Evolutionary conservation across 2,329 filamentous ascomycete genomes (phyloP).

Genomic region (Furcasterigmium sp.): DNA sequence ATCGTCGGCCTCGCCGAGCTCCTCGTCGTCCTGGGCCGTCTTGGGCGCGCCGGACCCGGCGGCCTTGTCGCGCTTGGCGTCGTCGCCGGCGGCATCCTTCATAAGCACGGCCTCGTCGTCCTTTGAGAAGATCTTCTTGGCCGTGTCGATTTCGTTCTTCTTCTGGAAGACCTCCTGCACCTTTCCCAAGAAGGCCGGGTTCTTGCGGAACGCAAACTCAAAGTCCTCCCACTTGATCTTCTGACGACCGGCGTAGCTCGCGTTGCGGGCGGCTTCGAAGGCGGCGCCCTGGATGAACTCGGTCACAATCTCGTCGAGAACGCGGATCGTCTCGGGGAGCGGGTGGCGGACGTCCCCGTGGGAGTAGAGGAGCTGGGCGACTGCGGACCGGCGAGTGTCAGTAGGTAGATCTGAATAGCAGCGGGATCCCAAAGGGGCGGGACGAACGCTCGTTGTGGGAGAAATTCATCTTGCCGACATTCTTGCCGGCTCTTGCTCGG

Average conservation of each 20-base stretch:
- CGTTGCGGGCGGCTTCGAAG: slow-evolving; percentile 81
- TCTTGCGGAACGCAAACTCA: slow-evolving; percentile 84
- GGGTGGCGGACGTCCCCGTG: slow-evolving; percentile 75
- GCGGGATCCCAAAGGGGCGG: background rate
- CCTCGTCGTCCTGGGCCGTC: slow-evolving; percentile 37
- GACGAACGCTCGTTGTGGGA: slow-evolving; percentile 61
- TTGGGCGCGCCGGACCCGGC: slow-evolving; percentile 17
- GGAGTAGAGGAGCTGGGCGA: slow-evolving; percentile 70
- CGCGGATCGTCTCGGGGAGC: slow-evolving; percentile 75
- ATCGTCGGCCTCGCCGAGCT: slow-evolving; percentile 47
- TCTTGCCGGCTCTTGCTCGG: slow-evolving; percentile 69
- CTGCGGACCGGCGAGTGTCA: slow-evolving; percentile 31
- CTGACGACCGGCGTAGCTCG: slow-evolving; percentile 80
- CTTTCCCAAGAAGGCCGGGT: slow-evolving; percentile 79
- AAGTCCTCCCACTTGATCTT: slow-evolving; percentile 99
- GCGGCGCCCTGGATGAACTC: slow-evolving; percentile 95
- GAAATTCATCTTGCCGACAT: slow-evolving; percentile 82
- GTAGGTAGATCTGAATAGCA: background rate
- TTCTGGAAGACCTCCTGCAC: slow-evolving; percentile 87
- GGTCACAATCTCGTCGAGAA: slow-evolving; percentile 91
- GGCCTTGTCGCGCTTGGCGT: slow-evolving; percentile 28
- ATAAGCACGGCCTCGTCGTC: slow-evolving; percentile 59
- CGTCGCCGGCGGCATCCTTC: slow-evolving; percentile 42
- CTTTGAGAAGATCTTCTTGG: slow-evolving; percentile 68
- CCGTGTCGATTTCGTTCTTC: slow-evolving; percentile 79